Base-by-base conservation (phyloP, 345 rosid species). In the Punica granatum region DNA sequence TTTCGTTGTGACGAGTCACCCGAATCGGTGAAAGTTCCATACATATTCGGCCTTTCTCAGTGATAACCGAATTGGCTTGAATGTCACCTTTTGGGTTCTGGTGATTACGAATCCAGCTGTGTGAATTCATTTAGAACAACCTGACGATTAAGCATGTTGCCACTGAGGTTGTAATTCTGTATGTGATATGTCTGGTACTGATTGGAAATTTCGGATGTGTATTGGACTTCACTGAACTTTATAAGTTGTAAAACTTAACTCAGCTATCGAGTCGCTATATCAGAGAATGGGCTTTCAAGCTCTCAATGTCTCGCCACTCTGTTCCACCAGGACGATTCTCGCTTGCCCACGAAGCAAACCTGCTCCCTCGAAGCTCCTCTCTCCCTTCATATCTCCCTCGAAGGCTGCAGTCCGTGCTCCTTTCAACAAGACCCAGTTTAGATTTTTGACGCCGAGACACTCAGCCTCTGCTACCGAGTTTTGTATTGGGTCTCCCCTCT, bases 281-380 rank as follows among this genome's bases (percentile, higher is more conserved):
- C 26, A 62, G 30, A 25, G n/a, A 41, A 86, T 80, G 94, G 83
- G 80, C 73, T 65, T 72, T 28, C 74, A 71, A 70, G 32, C 82
- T 39, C 67, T 82, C 64, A 73, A 72, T 70, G 25, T 77, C 30
- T 73, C 79, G 7, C 79, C 85, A 10, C 10, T 76, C 35, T 73
- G 76, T 42, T 69, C 84, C 68, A 44, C 85, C 71, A 73, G 69
- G 44, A 67, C 75, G 42, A 1, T 72, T 26, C 63, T 77, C 64
- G 39, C 73, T 64, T 58, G 53, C 70, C 25, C 77, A 13, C 39
- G 67, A 16, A 43, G 77, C 68, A 62, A 37, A 58, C 70, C 78
- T 28, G 37, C 64, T 60, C 70, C 74, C 54, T 32, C 70, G 34
- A 37, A 21, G 19, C 67, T 56, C 66, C 66, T 21, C 43, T 48